Base-by-base conservation (phyloP, 768 basidiomycete genomes). In the Phanerochaete carnosa region DNA sequence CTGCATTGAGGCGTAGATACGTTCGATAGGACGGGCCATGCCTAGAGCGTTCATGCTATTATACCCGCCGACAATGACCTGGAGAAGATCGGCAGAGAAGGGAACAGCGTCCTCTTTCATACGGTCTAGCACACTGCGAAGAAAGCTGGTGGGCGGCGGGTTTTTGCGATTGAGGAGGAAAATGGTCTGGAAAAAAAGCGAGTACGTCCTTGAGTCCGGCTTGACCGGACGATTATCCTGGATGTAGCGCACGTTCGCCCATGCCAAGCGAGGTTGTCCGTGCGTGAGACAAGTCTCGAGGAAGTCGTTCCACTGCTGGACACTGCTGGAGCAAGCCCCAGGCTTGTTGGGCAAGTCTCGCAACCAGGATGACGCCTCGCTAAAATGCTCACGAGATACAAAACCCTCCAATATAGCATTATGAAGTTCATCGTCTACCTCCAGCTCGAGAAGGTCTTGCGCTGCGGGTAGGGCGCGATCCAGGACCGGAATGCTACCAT, bases 271-370 rank as follows among this genome's bases (percentile, higher is more conserved):
- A 3, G 25, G 9, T 45, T 49, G 37, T 45, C 45, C 25, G 60
- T 47, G 15, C 15, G 66, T 64, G 43, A 64, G 68, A 59, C 77
- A 79, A 19, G 69, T 70, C 37, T 80, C 74, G 35, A 89, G 72
- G 62, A 86, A 78, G 11, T 77, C 61, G 62, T 87, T 81, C 74
- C 84, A 85, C 59, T 86, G 84, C 23, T 80, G 74, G 37, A 80
- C 70, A 25, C 79, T 78, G 0, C 86, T 85, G 4, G 68, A 69
- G 46, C 79, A 62, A 35, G 77, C 66, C 1, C 80, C 80, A 2
- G 84, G 76, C 53, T 79, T 80, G 26, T 72, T 72, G 15, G 80
- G 76, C 79, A 89, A 86, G n/a, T 74, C 74, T 46, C 65, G 66
- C 2, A 90, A 72, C 81, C 87, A 86, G 25, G 76, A 70, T 28